These are phyloP conservation scores for Arxiozyma heterogenica DNA, from an alignment of 1,139 yeast species.

Conservation along the genomic window DNA sequence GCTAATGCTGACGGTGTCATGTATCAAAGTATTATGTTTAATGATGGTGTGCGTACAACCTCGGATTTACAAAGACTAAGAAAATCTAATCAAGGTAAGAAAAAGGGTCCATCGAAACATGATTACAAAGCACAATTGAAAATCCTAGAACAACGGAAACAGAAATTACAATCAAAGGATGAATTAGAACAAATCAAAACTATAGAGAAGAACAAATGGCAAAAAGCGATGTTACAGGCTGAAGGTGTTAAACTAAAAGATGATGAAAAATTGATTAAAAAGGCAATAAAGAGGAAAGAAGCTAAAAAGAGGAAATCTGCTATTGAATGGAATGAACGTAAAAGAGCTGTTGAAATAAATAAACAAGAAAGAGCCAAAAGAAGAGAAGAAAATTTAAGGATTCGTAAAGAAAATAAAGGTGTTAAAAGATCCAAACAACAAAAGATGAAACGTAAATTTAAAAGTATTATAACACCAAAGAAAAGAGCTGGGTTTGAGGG, in stretches of 20 bases:
- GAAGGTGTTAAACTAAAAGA: slow-evolving; percentile 85
- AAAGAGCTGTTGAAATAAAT: slow-evolving; percentile 65
- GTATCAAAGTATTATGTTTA: slow-evolving; percentile 75
- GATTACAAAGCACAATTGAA: slow-evolving; percentile 78
- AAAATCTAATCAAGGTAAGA: slow-evolving; percentile 36
- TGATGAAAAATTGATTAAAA: slow-evolving; percentile 78
- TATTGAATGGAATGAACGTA: slow-evolving; percentile 79
- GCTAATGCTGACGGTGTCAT: slow-evolving; percentile 41
- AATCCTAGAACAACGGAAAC: slow-evolving; percentile 65
- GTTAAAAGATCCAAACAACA: slow-evolving; percentile 58
- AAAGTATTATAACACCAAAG: slow-evolving; percentile 36
- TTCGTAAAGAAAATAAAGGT: slow-evolving; percentile 74
- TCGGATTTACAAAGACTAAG: slow-evolving; percentile 62
- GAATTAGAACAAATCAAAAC: slow-evolving; percentile 53
- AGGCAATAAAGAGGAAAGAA: slow-evolving; percentile 77
- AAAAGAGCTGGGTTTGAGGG: slow-evolving; percentile 43
- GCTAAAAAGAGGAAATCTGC: slow-evolving; percentile 73
- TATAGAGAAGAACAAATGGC: slow-evolving; percentile 77
- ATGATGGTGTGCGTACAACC: slow-evolving; percentile 75
- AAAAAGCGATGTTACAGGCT: slow-evolving; percentile 69
- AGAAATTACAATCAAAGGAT: slow-evolving; percentile 50
- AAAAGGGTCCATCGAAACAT: slow-evolving; percentile 77
- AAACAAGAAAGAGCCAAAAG: slow-evolving; percentile 70
- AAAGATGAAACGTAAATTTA: slow-evolving; percentile 56
- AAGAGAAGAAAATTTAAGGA: slow-evolving; percentile 80